A percentile compares a stretch with the other conserved stretches of the same genome.
Conservation (phyloP, 1,139 yeast species). For the Saccharomycopsis phalli region DNA sequence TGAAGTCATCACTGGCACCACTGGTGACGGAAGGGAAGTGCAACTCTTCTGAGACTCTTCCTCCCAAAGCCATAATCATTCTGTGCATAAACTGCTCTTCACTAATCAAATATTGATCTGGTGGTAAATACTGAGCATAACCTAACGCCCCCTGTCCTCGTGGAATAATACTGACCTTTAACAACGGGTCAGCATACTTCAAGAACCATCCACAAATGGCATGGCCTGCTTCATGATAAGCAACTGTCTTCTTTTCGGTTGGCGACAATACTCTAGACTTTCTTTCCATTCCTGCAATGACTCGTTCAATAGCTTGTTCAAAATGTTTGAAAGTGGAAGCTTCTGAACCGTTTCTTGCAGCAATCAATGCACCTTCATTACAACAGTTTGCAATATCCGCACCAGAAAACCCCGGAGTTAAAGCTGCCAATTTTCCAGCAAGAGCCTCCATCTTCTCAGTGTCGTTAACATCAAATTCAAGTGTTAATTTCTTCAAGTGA, state of each 20-base stretch:
- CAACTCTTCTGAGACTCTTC: conserved; percentile 90
- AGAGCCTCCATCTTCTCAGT: conserved; percentile 41
- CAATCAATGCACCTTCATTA: conserved; percentile 94
- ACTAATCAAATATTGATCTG: conserved; percentile 78
- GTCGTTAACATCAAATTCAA: conserved; percentile 35
- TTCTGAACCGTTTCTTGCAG: conserved; percentile 75
- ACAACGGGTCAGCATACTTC: conserved; percentile 80
- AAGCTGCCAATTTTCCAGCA: conserved; percentile 83
- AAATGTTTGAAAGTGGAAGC: conserved; percentile 69
- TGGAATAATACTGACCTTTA: conserved; percentile 93
- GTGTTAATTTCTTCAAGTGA: conserved; percentile 60
- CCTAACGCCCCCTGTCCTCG: conserved; percentile 96
- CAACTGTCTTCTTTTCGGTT: conserved; percentile 82
- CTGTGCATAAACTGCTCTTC: conserved; percentile 75
- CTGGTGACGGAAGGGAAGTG: conserved; percentile 86
- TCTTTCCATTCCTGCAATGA: conserved; percentile 92
- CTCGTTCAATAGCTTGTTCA: conserved; percentile 94
- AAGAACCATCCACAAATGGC: conserved; percentile 97
- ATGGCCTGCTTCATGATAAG: conserved; percentile 98
- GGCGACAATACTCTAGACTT: conserved; percentile 74
- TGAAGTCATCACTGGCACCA: conserved; percentile 94
- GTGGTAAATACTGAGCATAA: conserved; percentile 95
- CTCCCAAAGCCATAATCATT: conserved; percentile 96
- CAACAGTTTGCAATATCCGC: conserved; percentile 97
- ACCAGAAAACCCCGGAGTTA: conserved; percentile 97